phyloP scores from a whole-genome alignment of 495 filamentous ascomycete genomes.

The Beverwykella pulmonaria region DNA sequence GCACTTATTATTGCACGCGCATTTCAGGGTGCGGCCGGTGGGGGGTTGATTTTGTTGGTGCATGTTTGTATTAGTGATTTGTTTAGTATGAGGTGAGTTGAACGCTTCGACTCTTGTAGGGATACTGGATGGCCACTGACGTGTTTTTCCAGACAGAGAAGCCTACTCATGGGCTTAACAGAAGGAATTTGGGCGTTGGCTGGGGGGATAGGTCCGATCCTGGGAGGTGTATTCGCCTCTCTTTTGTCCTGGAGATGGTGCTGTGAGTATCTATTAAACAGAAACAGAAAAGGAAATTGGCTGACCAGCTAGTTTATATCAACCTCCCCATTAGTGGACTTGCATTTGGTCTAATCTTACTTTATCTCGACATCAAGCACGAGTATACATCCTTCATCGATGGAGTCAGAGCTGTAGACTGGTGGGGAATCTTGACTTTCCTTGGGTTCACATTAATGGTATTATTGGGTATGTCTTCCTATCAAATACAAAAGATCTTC shows the following conservation, averaged over 20 bases:
- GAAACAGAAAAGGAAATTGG: background rate
- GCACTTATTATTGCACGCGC: conserved; percentile 60
- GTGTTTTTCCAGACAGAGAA: conserved; percentile 40
- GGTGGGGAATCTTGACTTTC: conserved; percentile 51
- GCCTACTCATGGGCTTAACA: conserved; percentile 58
- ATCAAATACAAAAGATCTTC: too few relatives aligned
- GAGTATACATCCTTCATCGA: conserved; percentile 58
- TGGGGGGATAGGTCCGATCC: conserved; percentile 63
- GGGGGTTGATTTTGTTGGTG: conserved; percentile 57
- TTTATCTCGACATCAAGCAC: conserved; percentile 63
- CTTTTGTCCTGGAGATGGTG: conserved; percentile 67
- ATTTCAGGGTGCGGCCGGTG: conserved; percentile 59
- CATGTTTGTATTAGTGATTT: conserved; percentile 61
- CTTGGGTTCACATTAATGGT: conserved; percentile 44
- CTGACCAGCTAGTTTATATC: conserved; percentile 58
- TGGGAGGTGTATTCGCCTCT: conserved; percentile 69
- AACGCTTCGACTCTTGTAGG: background rate
- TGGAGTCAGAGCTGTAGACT: conserved; percentile 54
- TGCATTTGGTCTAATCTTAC: conserved; percentile 59
- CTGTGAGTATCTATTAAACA: conserved; percentile 41
- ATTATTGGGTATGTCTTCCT: conserved; percentile 19
- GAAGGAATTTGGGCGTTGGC: conserved; percentile 62
- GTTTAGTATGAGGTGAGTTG: conserved; percentile 58
- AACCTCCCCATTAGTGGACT: conserved; percentile 65
- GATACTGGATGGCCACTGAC: background rate